A percentile compares a stretch with the other conserved stretches of the same genome.
phyloP scores from a whole-genome alignment of 495 filamentous ascomycete species.

The Talaromyces borbonicus region DNA sequence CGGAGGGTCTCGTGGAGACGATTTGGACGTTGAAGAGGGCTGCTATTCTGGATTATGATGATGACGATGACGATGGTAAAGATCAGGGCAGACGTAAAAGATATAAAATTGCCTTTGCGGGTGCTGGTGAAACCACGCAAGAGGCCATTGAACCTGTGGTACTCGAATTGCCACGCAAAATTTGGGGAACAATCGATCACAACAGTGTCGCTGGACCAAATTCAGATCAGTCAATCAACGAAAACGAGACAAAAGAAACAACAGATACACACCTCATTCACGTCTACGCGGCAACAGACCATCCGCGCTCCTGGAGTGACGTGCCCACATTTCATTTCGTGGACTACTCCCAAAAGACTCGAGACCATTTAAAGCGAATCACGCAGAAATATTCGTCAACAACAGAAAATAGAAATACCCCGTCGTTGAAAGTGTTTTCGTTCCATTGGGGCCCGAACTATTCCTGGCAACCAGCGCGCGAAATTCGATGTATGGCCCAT shows the following conservation, averaged over 20 bases:
- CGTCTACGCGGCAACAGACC: conserved; percentile 21
- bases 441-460: conserved; percentile 38
- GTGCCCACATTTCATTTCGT: conserved; percentile 22
- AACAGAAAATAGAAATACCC: neutral
- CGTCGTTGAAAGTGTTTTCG: conserved; percentile 28
- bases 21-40: conserved; percentile 14
- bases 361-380: conserved; percentile 12
- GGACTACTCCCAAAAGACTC: conserved; percentile 20
- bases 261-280: conserved; percentile 9
- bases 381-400: neutral
- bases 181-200: too few relatives aligned
- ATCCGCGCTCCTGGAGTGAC: conserved; percentile 15
- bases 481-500: conserved; percentile 24
- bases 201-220: too few relatives aligned
- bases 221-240: too few relatives aligned
- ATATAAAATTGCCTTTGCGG: conserved; percentile 15
- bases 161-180: conserved; percentile 12
- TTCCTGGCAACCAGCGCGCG: conserved; percentile 19
- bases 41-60: neutral
- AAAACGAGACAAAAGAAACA: too few relatives aligned
- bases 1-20: conserved; percentile 25
- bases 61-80: too few relatives aligned
- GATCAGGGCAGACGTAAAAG: too few relatives aligned
- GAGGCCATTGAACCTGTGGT: conserved; percentile 22
- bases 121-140: conserved; percentile 19